Base-by-base conservation (phyloP, 2,329 filamentous ascomycete species). In the Phialocephala subalpina region DNA sequence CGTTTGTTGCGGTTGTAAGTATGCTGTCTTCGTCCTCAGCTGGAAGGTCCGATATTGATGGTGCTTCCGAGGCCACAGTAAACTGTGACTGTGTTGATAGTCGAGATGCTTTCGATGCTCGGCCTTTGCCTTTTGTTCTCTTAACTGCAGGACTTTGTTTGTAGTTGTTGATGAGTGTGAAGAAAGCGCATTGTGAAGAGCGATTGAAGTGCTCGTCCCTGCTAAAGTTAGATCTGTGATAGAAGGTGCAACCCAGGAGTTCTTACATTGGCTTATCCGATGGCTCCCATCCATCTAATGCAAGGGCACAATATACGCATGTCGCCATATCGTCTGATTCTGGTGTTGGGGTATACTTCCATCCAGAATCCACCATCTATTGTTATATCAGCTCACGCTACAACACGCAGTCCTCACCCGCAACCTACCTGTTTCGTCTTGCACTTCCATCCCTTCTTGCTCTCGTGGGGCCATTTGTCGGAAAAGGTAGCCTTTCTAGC, bases 241-340 rank as follows among this genome's bases (percentile, higher is more conserved):
- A 33, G 56, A 49, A 47, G 61, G 38, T 45, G 63, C 55, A 47
- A 40, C 29, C 22, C 12, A 49, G 33, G 40, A 68, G 74, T 66
- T 80, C 91, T 80, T 78, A 94, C 89, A 91, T 87, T 67, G 96
- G 96, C 76, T 97, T 93, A 77, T 99, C 96, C 66, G 90, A 90
- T 1, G 91, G 90, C 76, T 98, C 96, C 96, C 97, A 99, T 7
- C 94, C 94, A 78, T 98, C 95, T 12, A 99, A 85, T 12, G 91
- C 93, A 18, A 98, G 81, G 64, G 92, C 88, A 81, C 96, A 99
- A 80, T 98, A 97, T 33, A 92, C 86, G 77, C 96, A 99, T 12
- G 92, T 96, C 11, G 93, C 92, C 81, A 95, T 92, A 78, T 99
- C 96, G 70, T 96, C 90, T 14, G 90, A 93, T 52, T 95, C 93